Evolutionary conservation across 2,329 filamentous ascomycete species (phyloP).

Genomic region (Alternaria consortialis): DNA sequence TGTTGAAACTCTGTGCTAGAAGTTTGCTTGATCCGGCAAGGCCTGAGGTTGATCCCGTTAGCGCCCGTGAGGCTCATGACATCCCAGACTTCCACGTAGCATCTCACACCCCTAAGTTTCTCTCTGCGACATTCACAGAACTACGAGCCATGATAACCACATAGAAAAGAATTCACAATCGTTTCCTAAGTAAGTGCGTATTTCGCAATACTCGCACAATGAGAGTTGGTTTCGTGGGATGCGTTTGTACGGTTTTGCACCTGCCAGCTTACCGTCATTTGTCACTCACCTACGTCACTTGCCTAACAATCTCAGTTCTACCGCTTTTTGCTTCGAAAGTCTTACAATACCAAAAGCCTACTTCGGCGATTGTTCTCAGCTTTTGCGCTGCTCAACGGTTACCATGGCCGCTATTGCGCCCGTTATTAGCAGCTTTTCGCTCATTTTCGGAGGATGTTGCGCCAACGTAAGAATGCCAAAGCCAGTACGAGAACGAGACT

Average conservation of each 20-base stretch:
- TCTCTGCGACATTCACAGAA: slow-evolving; percentile 7
- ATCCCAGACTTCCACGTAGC: slow-evolving; percentile 44
- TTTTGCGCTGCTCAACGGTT: not conserved
- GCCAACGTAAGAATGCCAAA: slow-evolving; percentile 73
- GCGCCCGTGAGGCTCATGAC: slow-evolving; percentile 38
- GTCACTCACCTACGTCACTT: slow-evolving; percentile 5
- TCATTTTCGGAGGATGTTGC: slow-evolving; percentile 97
- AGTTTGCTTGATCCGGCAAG: slow-evolving; percentile 16
- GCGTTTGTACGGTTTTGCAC: not conserved
- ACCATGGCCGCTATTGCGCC: slow-evolving; percentile 48
- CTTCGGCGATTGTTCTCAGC: not conserved
- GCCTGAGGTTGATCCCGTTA: slow-evolving; percentile 33
- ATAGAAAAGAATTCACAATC: not conserved
- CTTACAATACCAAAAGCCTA: not conserved
- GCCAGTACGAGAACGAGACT: slow-evolving; percentile 5
- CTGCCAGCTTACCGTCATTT: slow-evolving; percentile 1
- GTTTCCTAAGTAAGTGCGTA: slow-evolving; percentile 4
- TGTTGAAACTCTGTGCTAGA: slow-evolving; percentile 4
- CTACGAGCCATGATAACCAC: slow-evolving; percentile 20
- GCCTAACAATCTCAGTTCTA: slow-evolving; percentile 13
- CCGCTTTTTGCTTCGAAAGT: not conserved
- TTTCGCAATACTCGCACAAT: not conserved
- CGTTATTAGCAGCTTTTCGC: slow-evolving; percentile 69
- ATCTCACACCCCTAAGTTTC: slow-evolving; percentile 12
- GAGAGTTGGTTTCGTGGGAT: not conserved